phyloP scores from a whole-genome alignment of 2,329 filamentous ascomycete genomes.

The Sporothrix humicola region DNA sequence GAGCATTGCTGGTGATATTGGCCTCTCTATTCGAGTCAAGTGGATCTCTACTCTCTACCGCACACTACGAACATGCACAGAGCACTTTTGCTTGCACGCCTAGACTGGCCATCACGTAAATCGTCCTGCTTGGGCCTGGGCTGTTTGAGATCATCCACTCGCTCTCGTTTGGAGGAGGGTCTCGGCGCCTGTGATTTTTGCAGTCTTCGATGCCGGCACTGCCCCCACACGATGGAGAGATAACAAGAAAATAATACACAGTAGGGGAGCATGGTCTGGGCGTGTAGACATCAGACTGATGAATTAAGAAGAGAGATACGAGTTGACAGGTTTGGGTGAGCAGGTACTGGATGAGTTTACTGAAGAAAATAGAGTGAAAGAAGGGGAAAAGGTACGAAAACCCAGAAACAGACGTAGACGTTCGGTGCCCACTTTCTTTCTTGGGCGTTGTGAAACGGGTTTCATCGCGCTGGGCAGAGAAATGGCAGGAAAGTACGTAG shows the following conservation, averaged over 20 bases:
- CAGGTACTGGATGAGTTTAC: not conserved
- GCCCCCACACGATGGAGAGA: constrained; percentile 24
- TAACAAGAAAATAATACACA: not conserved
- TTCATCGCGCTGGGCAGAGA: constrained; percentile 25
- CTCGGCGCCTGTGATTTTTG: not conserved
- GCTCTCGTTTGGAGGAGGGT: constrained; percentile 2
- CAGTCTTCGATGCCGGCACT: constrained; percentile 26
- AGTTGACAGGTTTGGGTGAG: not conserved
- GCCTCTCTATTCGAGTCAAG: not conserved
- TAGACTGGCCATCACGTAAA: too few species aligned
- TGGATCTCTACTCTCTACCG: not conserved
- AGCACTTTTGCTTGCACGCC: not conserved
- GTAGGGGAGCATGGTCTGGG: not conserved
- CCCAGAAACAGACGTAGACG: not conserved
- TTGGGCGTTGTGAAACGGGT: constrained; percentile 31
- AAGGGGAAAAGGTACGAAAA: not conserved
- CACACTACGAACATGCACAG: not conserved
- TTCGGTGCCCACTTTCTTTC: constrained; percentile 9
- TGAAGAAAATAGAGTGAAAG: not conserved
- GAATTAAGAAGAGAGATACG: not conserved
- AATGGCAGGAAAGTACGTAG: not conserved
- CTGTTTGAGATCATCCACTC: constrained; percentile 14
- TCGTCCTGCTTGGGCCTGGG: not conserved
- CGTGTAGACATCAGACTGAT: constrained; percentile 23
- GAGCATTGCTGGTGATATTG: constrained; percentile 13